phyloP scores from a whole-genome alignment of 371 early-diverging fungal species.

The Apophysomyces ossiformis region DNA sequence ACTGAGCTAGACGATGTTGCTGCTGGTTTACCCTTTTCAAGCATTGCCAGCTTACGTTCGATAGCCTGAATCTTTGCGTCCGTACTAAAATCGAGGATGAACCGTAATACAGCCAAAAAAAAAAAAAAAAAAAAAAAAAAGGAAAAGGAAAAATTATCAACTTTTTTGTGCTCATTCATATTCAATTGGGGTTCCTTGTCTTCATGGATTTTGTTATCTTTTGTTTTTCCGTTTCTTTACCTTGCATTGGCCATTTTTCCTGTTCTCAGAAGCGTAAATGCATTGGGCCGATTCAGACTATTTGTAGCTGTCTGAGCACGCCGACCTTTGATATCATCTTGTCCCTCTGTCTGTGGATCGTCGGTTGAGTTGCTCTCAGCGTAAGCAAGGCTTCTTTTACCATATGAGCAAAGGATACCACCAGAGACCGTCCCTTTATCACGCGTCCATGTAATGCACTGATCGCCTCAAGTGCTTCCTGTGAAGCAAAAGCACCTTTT shows the following conservation, averaged over 20 bases:
- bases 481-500: background rate
- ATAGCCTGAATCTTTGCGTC: constrained; percentile 68
- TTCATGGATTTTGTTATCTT: too few species aligned
- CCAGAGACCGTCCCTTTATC: constrained; percentile 55
- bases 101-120: background rate
- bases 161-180: too few species aligned
- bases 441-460: constrained; percentile 54
- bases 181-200: too few species aligned
- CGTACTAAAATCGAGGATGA: constrained; percentile 36
- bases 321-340: constrained; percentile 29
- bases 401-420: constrained; percentile 63
- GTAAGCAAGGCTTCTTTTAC: constrained; percentile 29
- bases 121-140: too few species aligned
- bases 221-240: constrained; percentile 19
- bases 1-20: constrained; percentile 59
- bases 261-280: constrained; percentile 41
- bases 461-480: constrained; percentile 62
- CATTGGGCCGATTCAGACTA: constrained; percentile 32
- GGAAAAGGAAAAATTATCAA: too few species aligned
- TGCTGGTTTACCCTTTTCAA: constrained; percentile 29
- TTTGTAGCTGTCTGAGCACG: constrained; percentile 21
- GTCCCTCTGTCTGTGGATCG: constrained; percentile 26
- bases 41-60: constrained; percentile 62
- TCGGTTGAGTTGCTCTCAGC: background rate
- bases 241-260: constrained; percentile 52